phyloP scores from a whole-genome alignment of 371 early-diverging fungal species.

The Rhizomucor pusillus region DNA sequence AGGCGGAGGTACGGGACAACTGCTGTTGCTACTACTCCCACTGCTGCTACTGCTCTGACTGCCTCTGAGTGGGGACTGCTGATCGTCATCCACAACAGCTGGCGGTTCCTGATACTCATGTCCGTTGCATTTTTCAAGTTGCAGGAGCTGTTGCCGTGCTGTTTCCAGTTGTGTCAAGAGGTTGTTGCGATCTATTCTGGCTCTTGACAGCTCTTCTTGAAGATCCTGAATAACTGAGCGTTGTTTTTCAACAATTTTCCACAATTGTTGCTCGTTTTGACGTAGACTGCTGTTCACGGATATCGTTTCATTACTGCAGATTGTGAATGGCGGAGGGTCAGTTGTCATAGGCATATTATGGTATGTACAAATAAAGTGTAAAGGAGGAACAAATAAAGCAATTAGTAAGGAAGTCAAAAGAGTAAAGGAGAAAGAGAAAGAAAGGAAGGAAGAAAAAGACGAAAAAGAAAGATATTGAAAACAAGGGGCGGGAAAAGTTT shows the following conservation, averaged over 20 bases:
- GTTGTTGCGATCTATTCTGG: slow-evolving; percentile 44
- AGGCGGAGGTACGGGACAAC: slow-evolving; percentile 15
- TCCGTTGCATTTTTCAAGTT: slow-evolving; percentile 7
- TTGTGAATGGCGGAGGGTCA: slow-evolving; percentile 3
- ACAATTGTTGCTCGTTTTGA: slow-evolving; percentile 81
- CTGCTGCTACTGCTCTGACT: slow-evolving; percentile 5
- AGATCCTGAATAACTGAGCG: slow-evolving; percentile 69
- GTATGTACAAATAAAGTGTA: slow-evolving; percentile 4
- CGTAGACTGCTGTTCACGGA: neutral
- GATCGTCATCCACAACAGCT: neutral
- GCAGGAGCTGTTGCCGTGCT: neutral
- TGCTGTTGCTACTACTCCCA: slow-evolving; percentile 10
- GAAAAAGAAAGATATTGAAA: neutral
- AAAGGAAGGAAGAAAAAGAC: neutral
- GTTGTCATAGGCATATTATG: slow-evolving; percentile 9
- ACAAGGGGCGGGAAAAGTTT: neutral
- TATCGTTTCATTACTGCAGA: neutral
- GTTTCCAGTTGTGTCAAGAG: slow-evolving; percentile 16
- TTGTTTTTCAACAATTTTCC: slow-evolving; percentile 85
- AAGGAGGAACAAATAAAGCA: slow-evolving; percentile 2
- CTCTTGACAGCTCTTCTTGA: slow-evolving; percentile 39
- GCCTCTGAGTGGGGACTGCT: slow-evolving; percentile 3
- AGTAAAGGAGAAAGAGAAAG: slow-evolving; percentile 7
- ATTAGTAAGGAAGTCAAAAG: slow-evolving; percentile 1
- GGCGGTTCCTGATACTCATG: too few species aligned